phyloP scores from a whole-genome alignment of 2,329 filamentous ascomycete species.

The Scortechinia acanthostroma region DNA sequence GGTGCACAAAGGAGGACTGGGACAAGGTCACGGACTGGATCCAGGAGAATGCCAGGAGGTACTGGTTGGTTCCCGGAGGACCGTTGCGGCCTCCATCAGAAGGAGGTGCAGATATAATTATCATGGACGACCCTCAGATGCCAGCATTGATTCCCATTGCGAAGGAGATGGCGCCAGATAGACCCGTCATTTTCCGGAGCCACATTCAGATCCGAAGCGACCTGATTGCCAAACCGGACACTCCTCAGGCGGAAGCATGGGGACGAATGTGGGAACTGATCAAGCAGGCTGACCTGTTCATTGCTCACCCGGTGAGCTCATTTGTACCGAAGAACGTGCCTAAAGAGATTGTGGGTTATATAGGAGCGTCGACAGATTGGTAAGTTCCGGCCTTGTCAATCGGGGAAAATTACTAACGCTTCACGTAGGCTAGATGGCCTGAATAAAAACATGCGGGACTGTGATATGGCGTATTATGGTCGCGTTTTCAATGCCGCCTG shows the following conservation, averaged over 20 bases:
- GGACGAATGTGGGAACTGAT: conserved; percentile 49
- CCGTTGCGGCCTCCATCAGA: conserved; percentile 40
- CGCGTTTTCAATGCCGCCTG: conserved; percentile 41
- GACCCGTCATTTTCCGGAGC: conserved; percentile 55
- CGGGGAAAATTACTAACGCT: conserved; percentile 9
- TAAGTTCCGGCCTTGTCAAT: conserved; percentile 8
- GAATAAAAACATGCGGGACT: conserved; percentile 49
- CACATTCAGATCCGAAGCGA: conserved; percentile 60
- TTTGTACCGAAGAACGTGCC: conserved; percentile 51
- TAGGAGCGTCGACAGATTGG: conserved; percentile 61
- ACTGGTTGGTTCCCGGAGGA: conserved; percentile 45
- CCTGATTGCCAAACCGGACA: conserved; percentile 38
- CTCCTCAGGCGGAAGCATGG: conserved; percentile 51
- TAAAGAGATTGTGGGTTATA: conserved; percentile 43
- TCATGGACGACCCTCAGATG: conserved; percentile 60
- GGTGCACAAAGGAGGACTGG: conserved; percentile 37
- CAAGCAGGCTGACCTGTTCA: conserved; percentile 50
- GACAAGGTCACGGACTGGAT: conserved; percentile 44
- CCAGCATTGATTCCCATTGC: conserved; percentile 51
- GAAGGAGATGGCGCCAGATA: conserved; percentile 43
- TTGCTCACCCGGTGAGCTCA: conserved; percentile 52
- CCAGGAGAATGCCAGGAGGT: conserved; percentile 44
- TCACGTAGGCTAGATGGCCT: conserved; percentile 46
- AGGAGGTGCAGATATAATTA: conserved; percentile 53
- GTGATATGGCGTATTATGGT: conserved; percentile 48